These are phyloP conservation scores for Sapria himalayana DNA, from an alignment of 345 rosid species.

Conservation along the genomic window DNA sequence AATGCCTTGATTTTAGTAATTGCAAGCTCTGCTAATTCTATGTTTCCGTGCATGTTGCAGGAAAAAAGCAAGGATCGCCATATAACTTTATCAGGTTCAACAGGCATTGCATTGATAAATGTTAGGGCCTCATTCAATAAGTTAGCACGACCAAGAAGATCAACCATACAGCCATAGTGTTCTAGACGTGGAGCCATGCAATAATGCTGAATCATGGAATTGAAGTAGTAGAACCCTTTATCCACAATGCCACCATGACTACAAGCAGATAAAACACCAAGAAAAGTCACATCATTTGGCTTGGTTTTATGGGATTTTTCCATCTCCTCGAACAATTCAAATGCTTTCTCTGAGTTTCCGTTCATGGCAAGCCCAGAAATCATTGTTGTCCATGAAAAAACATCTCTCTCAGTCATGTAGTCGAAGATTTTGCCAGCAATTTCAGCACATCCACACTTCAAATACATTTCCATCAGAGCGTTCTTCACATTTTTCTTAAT, in stretches of 20 bases:
- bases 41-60: slow-evolving; percentile 31
- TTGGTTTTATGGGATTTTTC: slow-evolving; percentile 27
- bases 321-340: slow-evolving; percentile 34
- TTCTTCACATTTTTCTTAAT: slow-evolving; percentile 19
- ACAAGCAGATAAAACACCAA: slow-evolving; percentile 45
- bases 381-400: slow-evolving; percentile 58
- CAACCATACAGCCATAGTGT: slow-evolving; percentile 58
- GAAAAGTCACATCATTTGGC: slow-evolving; percentile 52
- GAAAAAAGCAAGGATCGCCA: slow-evolving; percentile 71
- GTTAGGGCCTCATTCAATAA: slow-evolving; percentile 26
- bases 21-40: slow-evolving; percentile 39
- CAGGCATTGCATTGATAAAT: slow-evolving; percentile 42
- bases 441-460: slow-evolving; percentile 47
- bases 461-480: slow-evolving; percentile 41
- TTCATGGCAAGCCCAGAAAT: slow-evolving; percentile 60
- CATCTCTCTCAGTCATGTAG: slow-evolving; percentile 20
- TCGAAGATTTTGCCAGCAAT: slow-evolving; percentile 39
- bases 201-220: slow-evolving; percentile 35
- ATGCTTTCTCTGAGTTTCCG: slow-evolving; percentile 30
- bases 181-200: slow-evolving; percentile 52
- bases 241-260: slow-evolving; percentile 50
- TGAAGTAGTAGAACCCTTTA: slow-evolving; percentile 49
- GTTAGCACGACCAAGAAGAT: slow-evolving; percentile 47
- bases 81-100: slow-evolving; percentile 37
- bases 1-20: too few relatives aligned